Base-by-base conservation (phyloP, 148 eudicot genomes). In the Camellia lanceoleosa region DNA sequence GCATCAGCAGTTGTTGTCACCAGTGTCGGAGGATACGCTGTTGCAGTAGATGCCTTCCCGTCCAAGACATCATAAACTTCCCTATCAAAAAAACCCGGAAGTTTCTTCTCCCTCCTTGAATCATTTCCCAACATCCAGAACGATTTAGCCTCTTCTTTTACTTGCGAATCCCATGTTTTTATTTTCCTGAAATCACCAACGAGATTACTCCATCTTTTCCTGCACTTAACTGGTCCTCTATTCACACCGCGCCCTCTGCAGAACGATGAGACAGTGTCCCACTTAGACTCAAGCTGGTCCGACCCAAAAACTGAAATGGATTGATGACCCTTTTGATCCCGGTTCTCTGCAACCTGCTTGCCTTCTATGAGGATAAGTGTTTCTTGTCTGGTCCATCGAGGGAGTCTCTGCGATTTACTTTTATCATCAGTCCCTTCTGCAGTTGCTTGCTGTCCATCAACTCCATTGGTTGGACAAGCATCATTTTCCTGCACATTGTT, bases 171-270 rank as follows among this genome's bases (percentile, higher is more conserved):
- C 91, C 90, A 90, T 64, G 88, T 85, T 52, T 90, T 90, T 4
- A 91, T 87, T 83, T 90, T 91, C 85, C 89, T 90, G 64, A 88
- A 91, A 63, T 91, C 92, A 3, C 91, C 90, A 2, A 90, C 89
- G 47, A 91, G 78, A 70, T 91, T 91, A 54, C 92, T 87, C 95
- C 95, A 91, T 47, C 92, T 83, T 75, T 91, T 91, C 52, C 95
- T 85, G 81, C 95, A 91, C 89, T 91, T 92, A 0, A 90, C 89
- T 1, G 95, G 89, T 3, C 92, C 95, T 7, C 95, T 78, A 68
- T 90, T 90, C 23, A 91, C 95, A 18, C 89, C 91, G n/a, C 83
- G 89, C 10, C 87, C 64, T 56, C 78, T 90, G 80, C 95, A 91
- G 81, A 90, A 90, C 1, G 91, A 88, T 0, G 95, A 88, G 3